Conservation (phyloP, 345 rosid species). For the Rubroshorea leprosula region DNA sequence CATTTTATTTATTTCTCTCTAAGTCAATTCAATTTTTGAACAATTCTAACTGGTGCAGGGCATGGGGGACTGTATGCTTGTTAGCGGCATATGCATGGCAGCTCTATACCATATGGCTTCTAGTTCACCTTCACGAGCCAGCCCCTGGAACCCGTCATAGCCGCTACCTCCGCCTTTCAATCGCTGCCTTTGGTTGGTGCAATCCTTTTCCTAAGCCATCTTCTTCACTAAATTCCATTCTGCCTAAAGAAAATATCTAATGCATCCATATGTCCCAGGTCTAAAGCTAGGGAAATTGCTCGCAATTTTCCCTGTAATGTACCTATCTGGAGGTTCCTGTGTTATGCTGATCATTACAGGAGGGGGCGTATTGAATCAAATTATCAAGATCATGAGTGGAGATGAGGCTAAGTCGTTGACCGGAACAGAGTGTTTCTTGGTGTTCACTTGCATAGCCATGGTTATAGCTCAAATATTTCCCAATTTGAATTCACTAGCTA, state of each 20-base stretch:
- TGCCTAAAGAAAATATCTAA: neutral
- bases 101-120: conserved; percentile 44
- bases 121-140: conserved; percentile 37
- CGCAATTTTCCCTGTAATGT: conserved; percentile 51
- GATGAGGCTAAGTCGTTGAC: conserved; percentile 18
- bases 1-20: neutral
- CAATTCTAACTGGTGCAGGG: conserved; percentile 25
- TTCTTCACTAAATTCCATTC: neutral
- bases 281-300: conserved; percentile 42
- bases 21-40: neutral
- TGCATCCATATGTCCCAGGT: conserved; percentile 24
- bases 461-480: conserved; percentile 33
- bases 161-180: conserved; percentile 46
- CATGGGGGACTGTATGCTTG: conserved; percentile 37
- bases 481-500: conserved; percentile 39
- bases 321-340: conserved; percentile 54
- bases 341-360: conserved; percentile 41
- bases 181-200: conserved; percentile 45
- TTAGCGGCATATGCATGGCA: conserved; percentile 32
- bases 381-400: conserved; percentile 22
- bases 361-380: conserved; percentile 24
- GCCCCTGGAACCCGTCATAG: conserved; percentile 36
- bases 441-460: conserved; percentile 40
- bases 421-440: conserved; percentile 36
- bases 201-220: neutral